Conservation (phyloP, 2,329 filamentous ascomycete species). For the Pyrenophora teres region DNA sequence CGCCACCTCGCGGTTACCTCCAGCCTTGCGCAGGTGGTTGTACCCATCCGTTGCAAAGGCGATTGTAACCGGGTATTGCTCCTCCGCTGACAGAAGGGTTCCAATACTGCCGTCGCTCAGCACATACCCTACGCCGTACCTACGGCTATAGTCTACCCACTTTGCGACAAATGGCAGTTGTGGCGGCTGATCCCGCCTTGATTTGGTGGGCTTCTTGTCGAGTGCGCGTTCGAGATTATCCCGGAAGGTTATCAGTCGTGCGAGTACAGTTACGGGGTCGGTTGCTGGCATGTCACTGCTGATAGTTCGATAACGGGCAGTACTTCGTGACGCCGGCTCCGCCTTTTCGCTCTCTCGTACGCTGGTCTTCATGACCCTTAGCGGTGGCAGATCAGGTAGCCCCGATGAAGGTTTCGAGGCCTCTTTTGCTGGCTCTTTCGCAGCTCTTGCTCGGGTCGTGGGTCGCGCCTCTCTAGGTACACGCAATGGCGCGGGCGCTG, state of each 20-base stretch:
- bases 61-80: slow-evolving; percentile 66
- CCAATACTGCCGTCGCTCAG: slow-evolving; percentile 81
- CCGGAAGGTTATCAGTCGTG: slow-evolving; percentile 51
- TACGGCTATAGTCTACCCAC: slow-evolving; percentile 89
- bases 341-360: slow-evolving; percentile 25
- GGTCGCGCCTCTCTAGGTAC: slow-evolving; percentile 36
- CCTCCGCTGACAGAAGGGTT: slow-evolving; percentile 60
- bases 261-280: slow-evolving; percentile 53
- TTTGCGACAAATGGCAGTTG: slow-evolving; percentile 66
- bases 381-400: slow-evolving; percentile 31
- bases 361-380: slow-evolving; percentile 28
- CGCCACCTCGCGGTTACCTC: slow-evolving; percentile 58
- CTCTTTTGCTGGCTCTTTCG: slow-evolving; percentile 31
- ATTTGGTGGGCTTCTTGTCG: slow-evolving; percentile 42
- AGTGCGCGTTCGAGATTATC: slow-evolving; percentile 54
- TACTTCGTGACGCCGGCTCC: slow-evolving; percentile 23
- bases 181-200: slow-evolving; percentile 55
- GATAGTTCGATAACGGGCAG: slow-evolving; percentile 30
- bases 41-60: slow-evolving; percentile 74
- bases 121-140: slow-evolving; percentile 83
- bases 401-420: slow-evolving; percentile 29
- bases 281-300: slow-evolving; percentile 44
- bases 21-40: slow-evolving; percentile 70
- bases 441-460: slow-evolving; percentile 31
- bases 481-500: slow-evolving; percentile 34